These are phyloP conservation scores for Huntiella savannae DNA, from an alignment of 2,329 filamentous ascomycete species.

Conservation along the genomic window DNA sequence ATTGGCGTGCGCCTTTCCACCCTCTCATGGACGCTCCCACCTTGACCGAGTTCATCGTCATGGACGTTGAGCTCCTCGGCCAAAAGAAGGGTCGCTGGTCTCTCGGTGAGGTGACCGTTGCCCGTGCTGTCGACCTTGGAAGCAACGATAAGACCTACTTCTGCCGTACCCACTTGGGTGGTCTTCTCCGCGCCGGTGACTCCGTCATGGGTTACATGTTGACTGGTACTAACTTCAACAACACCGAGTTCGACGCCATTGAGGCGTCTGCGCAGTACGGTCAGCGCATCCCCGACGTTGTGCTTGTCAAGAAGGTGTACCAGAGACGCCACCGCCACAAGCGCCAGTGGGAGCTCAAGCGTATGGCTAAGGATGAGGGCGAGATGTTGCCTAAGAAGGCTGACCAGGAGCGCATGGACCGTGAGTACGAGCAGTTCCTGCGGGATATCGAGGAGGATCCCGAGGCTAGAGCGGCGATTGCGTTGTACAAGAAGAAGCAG, in stretches of 20 bases:
- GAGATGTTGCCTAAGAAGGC: constrained; percentile 73
- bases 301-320: constrained; percentile 96
- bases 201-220: constrained; percentile 90
- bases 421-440: constrained; percentile 94
- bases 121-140: constrained; percentile 70
- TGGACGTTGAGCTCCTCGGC: constrained; percentile 76
- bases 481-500: constrained; percentile 55
- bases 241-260: constrained; percentile 62
- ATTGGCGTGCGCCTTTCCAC: constrained; percentile 79
- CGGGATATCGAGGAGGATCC: constrained; percentile 90
- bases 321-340: constrained; percentile 61
- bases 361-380: constrained; percentile 76
- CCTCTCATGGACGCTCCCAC: constrained; percentile 69
- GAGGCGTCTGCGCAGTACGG: constrained; percentile 60
- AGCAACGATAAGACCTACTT: constrained; percentile 77
- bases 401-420: constrained; percentile 73
- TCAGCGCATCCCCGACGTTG: constrained; percentile 69
- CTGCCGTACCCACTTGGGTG: constrained; percentile 74
- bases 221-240: constrained; percentile 83
- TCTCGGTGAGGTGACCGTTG: constrained; percentile 74
- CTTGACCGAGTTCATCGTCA: constrained; percentile 78
- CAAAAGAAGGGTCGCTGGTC: constrained; percentile 62
- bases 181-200: constrained; percentile 71
- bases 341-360: constrained; percentile 87
- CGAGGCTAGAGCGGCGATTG: constrained; percentile 66